A percentile compares a stretch with the other conserved stretches of the same genome.
Evolutionary conservation across 768 basidiomycete genomes (phyloP).

Genomic region (Crucibulum laeve): DNA sequence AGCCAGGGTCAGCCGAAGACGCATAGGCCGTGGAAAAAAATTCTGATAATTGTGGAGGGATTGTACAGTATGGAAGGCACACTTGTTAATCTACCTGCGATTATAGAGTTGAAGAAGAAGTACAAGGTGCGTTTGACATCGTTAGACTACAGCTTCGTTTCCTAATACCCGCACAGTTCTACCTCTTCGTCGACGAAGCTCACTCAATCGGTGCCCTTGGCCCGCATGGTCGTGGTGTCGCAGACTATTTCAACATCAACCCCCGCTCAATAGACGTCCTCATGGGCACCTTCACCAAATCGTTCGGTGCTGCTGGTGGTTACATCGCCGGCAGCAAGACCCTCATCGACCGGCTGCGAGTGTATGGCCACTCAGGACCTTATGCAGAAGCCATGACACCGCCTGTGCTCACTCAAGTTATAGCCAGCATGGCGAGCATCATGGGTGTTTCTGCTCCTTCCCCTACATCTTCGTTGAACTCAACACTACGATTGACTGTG

Average conservation of each 20-base stretch:
- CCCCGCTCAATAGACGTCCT: constrained; percentile 84
- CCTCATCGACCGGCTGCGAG: constrained; percentile 76
- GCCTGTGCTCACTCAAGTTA: constrained; percentile 84
- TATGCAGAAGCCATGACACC: constrained; percentile 93
- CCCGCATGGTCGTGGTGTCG: constrained; percentile 90
- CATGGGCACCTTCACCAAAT: constrained; percentile 99
- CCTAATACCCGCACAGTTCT: constrained; percentile 59
- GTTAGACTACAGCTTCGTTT: background rate
- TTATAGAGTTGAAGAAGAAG: constrained; percentile 85
- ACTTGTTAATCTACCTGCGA: constrained; percentile 73
- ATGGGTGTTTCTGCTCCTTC: constrained; percentile 70
- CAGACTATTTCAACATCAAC: constrained; percentile 87
- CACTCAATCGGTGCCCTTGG: constrained; percentile 97
- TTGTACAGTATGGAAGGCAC: constrained; percentile 99
- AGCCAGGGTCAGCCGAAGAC: constrained; percentile 97
- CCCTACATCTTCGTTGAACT: constrained; percentile 4
- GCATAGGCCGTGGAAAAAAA: constrained; percentile 99
- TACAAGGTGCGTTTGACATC: constrained; percentile 73
- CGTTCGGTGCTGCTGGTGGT: constrained; percentile 90
- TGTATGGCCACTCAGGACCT: constrained; percentile 73
- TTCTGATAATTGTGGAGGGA: constrained; percentile 90
- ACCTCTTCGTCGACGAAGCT: constrained; percentile 93
- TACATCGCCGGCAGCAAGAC: constrained; percentile 85
- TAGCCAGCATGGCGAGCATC: constrained; percentile 93
- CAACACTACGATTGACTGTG: background rate